These are phyloP conservation scores for Aurinia saxatilis DNA, from an alignment of 345 rosid species.

Conservation along the genomic window DNA sequence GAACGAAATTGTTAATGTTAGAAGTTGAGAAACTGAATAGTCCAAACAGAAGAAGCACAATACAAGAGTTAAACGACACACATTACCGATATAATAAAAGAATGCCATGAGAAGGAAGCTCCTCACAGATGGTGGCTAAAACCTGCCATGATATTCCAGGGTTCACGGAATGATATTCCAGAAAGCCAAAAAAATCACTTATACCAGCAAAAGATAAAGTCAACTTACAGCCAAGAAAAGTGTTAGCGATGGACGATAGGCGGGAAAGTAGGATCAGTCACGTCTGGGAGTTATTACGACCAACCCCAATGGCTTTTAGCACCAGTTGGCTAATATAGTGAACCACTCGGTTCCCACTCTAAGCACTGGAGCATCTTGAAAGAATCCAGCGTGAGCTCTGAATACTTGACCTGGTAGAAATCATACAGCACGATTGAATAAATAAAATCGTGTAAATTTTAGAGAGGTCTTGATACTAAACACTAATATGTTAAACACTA, in stretches of 20 bases:
- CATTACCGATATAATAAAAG: constrained; percentile 72
- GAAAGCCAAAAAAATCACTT: not conserved
- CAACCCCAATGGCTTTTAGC: constrained; percentile 48
- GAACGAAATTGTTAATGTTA: constrained; percentile 20
- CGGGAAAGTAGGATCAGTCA: constrained; percentile 88
- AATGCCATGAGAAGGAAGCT: constrained; percentile 78
- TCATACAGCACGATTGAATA: constrained; percentile 3
- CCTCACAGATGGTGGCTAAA: constrained; percentile 79
- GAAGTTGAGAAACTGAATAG: constrained; percentile 23
- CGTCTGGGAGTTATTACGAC: constrained; percentile 45
- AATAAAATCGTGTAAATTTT: not conserved
- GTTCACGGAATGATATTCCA: constrained; percentile 1
- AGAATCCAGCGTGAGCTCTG: constrained; percentile 88
- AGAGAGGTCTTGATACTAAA: not conserved
- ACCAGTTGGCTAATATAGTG: constrained; percentile 56
- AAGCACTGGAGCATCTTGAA: constrained; percentile 97
- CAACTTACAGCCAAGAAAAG: constrained; percentile 84
- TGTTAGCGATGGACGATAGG: constrained; percentile 77
- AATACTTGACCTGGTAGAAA: constrained; percentile 73
- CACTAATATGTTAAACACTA: constrained; percentile 27
- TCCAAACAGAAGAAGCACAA: not conserved
- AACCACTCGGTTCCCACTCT: constrained; percentile 98
- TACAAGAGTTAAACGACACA: constrained; percentile 1
- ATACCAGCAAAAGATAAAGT: not conserved
- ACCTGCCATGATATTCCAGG: constrained; percentile 42